These are phyloP conservation scores for Hymenoscyphus infarciens DNA, from an alignment of 2,329 filamentous ascomycete species.

Conservation along the genomic window DNA sequence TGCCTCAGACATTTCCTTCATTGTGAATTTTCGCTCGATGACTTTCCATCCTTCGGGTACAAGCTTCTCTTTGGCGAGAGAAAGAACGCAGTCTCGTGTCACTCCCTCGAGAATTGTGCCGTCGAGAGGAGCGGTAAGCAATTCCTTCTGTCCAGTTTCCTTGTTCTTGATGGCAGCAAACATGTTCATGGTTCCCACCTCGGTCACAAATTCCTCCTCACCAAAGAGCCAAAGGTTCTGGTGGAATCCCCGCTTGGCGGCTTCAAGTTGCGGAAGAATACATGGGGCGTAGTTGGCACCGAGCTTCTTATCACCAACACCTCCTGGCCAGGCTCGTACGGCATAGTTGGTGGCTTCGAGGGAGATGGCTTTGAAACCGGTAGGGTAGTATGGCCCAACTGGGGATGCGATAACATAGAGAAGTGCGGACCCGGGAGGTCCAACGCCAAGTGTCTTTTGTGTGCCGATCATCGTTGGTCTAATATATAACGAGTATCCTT, in stretches of 20 bases:
- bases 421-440: constrained; percentile 85
- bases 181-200: constrained; percentile 99
- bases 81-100: constrained; percentile 86
- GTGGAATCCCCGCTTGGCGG: constrained; percentile 87
- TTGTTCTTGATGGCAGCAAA: constrained; percentile 84
- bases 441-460: constrained; percentile 88
- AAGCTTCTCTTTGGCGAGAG: constrained; percentile 78
- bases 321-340: constrained; percentile 94
- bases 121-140: constrained; percentile 92
- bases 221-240: constrained; percentile 99
- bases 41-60: constrained; percentile 84
- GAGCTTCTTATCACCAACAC: constrained; percentile 96
- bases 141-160: constrained; percentile 84
- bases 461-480: constrained; percentile 97
- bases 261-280: constrained; percentile 92
- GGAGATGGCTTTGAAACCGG: constrained; percentile 94
- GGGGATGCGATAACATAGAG: constrained; percentile 95
- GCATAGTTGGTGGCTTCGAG: constrained; percentile 96
- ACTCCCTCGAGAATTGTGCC: constrained; percentile 96
- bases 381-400: constrained; percentile 96
- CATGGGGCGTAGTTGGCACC: constrained; percentile 99
- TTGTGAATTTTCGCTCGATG: constrained; percentile 85
- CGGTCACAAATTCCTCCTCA: constrained; percentile 90
- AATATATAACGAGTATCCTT: constrained; percentile 92
- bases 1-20: constrained; percentile 79